A percentile compares a stretch with the other conserved stretches of the same genome.
These are phyloP conservation scores for Quercus alba DNA, from an alignment of 306 rosid species.

Conservation along the genomic window DNA sequence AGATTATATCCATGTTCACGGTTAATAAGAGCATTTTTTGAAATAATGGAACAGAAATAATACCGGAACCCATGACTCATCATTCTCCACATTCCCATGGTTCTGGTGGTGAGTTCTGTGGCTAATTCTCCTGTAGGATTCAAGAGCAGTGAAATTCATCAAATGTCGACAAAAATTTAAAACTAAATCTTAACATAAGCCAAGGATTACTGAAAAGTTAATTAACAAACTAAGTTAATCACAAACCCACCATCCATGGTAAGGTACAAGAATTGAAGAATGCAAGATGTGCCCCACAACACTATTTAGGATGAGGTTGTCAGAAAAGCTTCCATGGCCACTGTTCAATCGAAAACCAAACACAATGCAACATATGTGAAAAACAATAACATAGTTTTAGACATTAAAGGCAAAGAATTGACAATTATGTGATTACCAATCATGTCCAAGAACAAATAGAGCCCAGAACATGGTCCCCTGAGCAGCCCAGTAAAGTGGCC, in stretches of 20 bases:
- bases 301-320: conserved; percentile 45
- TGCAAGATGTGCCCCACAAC: conserved; percentile 86
- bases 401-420: neutral
- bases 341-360: conserved; percentile 35
- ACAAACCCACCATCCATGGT: conserved; percentile 77
- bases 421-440: conserved; percentile 46
- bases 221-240: neutral
- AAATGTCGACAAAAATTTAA: neutral
- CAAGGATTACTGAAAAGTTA: neutral
- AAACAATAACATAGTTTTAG: neutral
- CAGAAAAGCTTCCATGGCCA: conserved; percentile 99
- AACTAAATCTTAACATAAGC: conserved; percentile 1
- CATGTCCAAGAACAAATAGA: conserved; percentile 91
- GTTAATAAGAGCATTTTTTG: neutral
- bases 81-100: conserved; percentile 94
- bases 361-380: neutral
- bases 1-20: neutral
- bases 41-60: neutral
- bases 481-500: conserved; percentile 76
- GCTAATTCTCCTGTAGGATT: conserved; percentile 79
- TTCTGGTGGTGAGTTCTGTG: conserved; percentile 97
- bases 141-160: neutral
- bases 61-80: conserved; percentile 98
- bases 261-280: conserved; percentile 86
- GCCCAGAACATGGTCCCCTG: conserved; percentile 99